These are phyloP conservation scores for Auricularia cornea DNA, from an alignment of 768 basidiomycete genomes.

Conservation along the genomic window DNA sequence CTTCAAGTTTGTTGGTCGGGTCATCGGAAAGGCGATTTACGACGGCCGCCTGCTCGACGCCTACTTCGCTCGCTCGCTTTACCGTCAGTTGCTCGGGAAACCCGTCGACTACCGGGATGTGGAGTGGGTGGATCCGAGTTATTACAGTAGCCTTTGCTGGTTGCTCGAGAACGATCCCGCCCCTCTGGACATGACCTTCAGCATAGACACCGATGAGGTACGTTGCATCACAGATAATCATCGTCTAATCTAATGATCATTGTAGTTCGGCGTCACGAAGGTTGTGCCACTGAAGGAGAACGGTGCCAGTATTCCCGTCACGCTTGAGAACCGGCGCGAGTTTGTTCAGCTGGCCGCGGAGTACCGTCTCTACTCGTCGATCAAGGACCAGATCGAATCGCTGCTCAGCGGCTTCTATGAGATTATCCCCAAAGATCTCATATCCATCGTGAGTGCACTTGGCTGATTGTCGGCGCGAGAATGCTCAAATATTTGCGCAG, in stretches of 20 bases:
- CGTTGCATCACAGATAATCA: slow-evolving; percentile 14
- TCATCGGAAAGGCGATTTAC: slow-evolving; percentile 97
- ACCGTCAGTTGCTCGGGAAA: slow-evolving; percentile 89
- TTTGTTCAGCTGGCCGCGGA: slow-evolving; percentile 94
- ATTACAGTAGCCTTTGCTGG: slow-evolving; percentile 97
- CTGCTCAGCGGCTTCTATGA: slow-evolving; percentile 91
- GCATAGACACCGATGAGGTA: slow-evolving; percentile 92
- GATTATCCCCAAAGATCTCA: slow-evolving; percentile 92
- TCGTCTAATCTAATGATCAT: slow-evolving; percentile 7
- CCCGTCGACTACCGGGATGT: slow-evolving; percentile 94
- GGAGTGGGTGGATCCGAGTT: slow-evolving; percentile 97
- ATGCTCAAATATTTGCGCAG: slow-evolving; percentile 29
- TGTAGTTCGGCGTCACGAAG: slow-evolving; percentile 82
- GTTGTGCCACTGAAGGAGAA: slow-evolving; percentile 80
- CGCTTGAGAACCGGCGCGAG: slow-evolving; percentile 93
- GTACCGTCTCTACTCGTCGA: slow-evolving; percentile 86
- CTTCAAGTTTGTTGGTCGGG: slow-evolving; percentile 97
- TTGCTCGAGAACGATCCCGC: slow-evolving; percentile 95
- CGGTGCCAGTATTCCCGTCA: slow-evolving; percentile 79
- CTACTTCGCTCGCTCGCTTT: slow-evolving; percentile 94
- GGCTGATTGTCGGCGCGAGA: slow-evolving; percentile 11
- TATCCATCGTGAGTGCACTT: slow-evolving; percentile 66
- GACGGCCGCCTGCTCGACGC: slow-evolving; percentile 95
- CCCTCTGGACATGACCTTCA: slow-evolving; percentile 81
- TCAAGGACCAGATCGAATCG: slow-evolving; percentile 91